Percentiles rank a stretch among this genome's conserved stretches.
Evolutionary conservation across 78 protist genomes (phyloP).

Genomic region (Speleostelium caveatum): DNA sequence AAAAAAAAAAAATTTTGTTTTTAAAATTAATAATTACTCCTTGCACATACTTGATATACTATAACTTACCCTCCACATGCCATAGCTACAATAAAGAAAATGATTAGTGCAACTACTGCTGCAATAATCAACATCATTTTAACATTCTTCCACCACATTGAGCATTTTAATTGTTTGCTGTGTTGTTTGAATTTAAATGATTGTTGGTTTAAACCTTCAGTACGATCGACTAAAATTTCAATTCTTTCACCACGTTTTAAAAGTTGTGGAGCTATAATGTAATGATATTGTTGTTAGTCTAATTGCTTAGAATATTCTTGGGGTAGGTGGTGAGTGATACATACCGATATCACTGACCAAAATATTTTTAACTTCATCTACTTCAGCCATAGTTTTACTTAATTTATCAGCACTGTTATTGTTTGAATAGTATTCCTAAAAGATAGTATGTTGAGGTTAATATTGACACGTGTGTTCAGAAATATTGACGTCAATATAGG

Average conservation of each 20-base stretch:
- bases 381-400: constrained; percentile 53
- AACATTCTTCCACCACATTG: constrained; percentile 96
- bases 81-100: too few species aligned
- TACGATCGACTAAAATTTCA: constrained; percentile 93
- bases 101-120: constrained; percentile 65
- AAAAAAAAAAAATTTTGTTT: too few species aligned
- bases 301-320: too few species aligned
- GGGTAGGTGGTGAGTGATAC: constrained; percentile 1
- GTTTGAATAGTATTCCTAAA: constrained; percentile 84
- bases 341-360: constrained; percentile 91
- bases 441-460: not conserved
- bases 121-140: constrained; percentile 85
- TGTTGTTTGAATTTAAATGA: constrained; percentile 92
- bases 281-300: not conserved
- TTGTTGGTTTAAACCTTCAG: constrained; percentile 87
- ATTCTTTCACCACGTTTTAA: constrained; percentile 94
- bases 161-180: constrained; percentile 87
- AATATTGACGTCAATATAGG: not conserved
- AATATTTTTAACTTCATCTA: constrained; percentile 89
- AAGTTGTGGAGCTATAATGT: constrained; percentile 72
- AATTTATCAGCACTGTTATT: constrained; percentile 76
- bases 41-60: too few species aligned
- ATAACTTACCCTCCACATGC: too few species aligned
- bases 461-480: not conserved
- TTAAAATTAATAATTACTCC: too few species aligned